Evolutionary conservation across 148 eudicot species (phyloP).

Genomic region (Chenopodium suecicum): DNA sequence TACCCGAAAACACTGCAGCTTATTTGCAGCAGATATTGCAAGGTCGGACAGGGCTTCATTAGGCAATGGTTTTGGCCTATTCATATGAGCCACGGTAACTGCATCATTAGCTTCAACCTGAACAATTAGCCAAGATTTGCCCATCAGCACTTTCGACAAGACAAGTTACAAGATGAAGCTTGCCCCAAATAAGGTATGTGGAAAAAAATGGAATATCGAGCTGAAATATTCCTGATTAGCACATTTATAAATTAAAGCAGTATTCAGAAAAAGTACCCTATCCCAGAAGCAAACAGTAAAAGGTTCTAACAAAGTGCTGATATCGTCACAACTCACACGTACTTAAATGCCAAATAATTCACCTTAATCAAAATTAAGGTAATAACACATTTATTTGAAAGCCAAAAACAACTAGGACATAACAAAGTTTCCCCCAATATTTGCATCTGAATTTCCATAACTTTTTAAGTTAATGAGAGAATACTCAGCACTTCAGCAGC

Average conservation of each 20-base stretch:
- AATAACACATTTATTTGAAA: background rate
- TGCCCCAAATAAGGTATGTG: background rate
- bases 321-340: background rate
- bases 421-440: background rate
- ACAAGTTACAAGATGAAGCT: background rate
- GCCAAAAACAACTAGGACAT: background rate
- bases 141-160: conserved; percentile 5
- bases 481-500: background rate
- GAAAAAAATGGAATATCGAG: background rate
- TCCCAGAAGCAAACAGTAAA: background rate
- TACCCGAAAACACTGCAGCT: conserved; percentile 93
- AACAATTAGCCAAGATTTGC: conserved; percentile 13
- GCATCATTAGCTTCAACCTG: conserved; percentile 97
- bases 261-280: background rate
- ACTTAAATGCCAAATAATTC: background rate
- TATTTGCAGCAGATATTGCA: conserved; percentile 85
- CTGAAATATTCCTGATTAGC: background rate
- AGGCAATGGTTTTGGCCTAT: conserved; percentile 84
- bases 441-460: background rate
- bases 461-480: background rate
- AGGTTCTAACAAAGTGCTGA: background rate
- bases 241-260: background rate
- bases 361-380: background rate
- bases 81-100: conserved; percentile 90
- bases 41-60: conserved; percentile 82